Percentiles rank a stretch among this genome's conserved stretches.
phyloP scores from a whole-genome alignment of 2,329 filamentous ascomycete species.

The Leptographium procerum region DNA sequence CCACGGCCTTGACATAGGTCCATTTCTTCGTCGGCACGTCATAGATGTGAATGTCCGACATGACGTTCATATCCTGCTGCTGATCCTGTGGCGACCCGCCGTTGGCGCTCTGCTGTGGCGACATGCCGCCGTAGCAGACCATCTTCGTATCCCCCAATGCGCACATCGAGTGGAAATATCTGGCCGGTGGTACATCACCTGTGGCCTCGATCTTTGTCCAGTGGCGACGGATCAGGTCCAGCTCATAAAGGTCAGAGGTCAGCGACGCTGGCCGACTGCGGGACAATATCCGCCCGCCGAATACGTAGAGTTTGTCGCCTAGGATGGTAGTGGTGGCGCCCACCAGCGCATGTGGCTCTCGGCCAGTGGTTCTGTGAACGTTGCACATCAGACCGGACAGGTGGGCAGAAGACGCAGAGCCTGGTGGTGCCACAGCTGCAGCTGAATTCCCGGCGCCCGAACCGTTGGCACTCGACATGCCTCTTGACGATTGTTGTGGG shows the following conservation, averaged over 20 bases:
- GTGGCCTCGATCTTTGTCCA: conserved; percentile 82
- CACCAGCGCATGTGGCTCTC: conserved; percentile 81
- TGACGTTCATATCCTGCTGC: conserved; percentile 82
- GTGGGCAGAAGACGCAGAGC: conserved; percentile 41
- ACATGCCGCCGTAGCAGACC: conserved; percentile 98
- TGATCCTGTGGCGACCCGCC: conserved; percentile 43
- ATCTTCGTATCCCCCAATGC: conserved; percentile 87
- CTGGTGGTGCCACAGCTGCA: conserved; percentile 22
- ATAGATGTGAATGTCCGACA: conserved; percentile 96
- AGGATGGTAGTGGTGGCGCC: conserved; percentile 91
- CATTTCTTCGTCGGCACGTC: conserved; percentile 74
- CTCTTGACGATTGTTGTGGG: conserved; percentile 28
- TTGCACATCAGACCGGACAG: conserved; percentile 59
- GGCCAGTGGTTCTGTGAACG: conserved; percentile 76
- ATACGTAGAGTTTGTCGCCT: conserved; percentile 93
- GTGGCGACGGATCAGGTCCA: conserved; percentile 81
- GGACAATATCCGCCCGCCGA: conserved; percentile 82
- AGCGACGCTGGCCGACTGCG: conserved; percentile 67
- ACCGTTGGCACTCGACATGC: conserved; percentile 23
- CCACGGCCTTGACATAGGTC: conserved; percentile 70
- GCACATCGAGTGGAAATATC: conserved; percentile 97
- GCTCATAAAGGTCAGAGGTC: conserved; percentile 83
- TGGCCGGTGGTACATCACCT: conserved; percentile 78
- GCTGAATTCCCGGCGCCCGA: conserved; percentile 18
- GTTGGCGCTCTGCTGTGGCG: conserved; percentile 51